Conservation (phyloP, 2,329 filamentous ascomycete genomes). For the Coniella lustricola region DNA sequence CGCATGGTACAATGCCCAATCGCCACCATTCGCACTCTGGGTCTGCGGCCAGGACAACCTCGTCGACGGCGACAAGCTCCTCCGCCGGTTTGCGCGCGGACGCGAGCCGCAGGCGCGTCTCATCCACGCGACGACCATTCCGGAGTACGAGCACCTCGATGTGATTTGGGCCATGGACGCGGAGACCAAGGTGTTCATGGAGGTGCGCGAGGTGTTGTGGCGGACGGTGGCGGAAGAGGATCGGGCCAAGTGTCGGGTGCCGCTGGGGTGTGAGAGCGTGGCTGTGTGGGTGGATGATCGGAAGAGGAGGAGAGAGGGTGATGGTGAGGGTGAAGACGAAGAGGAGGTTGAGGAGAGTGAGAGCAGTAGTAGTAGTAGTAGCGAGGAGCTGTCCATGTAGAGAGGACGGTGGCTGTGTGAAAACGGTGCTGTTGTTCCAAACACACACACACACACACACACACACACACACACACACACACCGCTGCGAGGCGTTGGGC, state of each 20-base stretch:
- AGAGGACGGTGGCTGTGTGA: too few relatives aligned
- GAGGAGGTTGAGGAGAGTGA: conserved; percentile 22
- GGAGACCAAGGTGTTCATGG: conserved; percentile 72
- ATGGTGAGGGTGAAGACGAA: conserved; percentile 15
- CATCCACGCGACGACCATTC: conserved; percentile 75
- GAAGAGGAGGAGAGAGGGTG: conserved; percentile 5
- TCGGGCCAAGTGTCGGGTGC: conserved; percentile 50
- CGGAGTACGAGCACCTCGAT: conserved; percentile 88
- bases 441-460: too few relatives aligned
- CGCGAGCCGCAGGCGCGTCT: conserved; percentile 75
- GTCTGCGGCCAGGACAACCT: conserved; percentile 75
- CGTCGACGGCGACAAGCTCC: conserved; percentile 70
- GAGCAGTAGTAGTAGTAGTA: not conserved
- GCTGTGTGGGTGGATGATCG: conserved; percentile 29
- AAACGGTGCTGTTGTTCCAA: too few relatives aligned
- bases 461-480: too few relatives aligned
- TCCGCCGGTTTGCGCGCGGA: conserved; percentile 66
- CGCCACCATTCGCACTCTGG: conserved; percentile 83
- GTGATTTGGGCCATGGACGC: conserved; percentile 93
- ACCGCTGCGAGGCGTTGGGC: too few relatives aligned
- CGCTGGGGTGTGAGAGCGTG: conserved; percentile 54
- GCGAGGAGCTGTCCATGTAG: conserved; percentile 6
- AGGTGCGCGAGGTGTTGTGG: conserved; percentile 79
- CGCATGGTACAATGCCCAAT: conserved; percentile 76
- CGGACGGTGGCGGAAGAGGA: conserved; percentile 55